Evolutionary conservation across 2,329 filamentous ascomycete genomes (phyloP).

Genomic region (Colletotrichum sp.): DNA sequence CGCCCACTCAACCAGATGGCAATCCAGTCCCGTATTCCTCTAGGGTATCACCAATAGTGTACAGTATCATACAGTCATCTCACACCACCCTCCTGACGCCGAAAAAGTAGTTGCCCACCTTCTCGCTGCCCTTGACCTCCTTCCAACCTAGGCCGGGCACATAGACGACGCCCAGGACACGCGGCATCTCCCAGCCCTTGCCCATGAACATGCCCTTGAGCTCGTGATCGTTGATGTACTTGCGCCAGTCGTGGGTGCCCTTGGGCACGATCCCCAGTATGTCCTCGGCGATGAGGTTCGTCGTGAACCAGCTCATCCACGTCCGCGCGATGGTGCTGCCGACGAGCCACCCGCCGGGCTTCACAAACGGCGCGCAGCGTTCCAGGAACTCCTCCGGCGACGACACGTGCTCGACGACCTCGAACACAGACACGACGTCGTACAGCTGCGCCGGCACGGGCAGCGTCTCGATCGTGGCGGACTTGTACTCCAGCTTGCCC

Average conservation of each 20-base stretch:
- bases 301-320: slow-evolving; percentile 88
- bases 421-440: slow-evolving; percentile 88
- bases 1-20: background rate
- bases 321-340: slow-evolving; percentile 92
- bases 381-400: slow-evolving; percentile 76
- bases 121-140: slow-evolving; percentile 80
- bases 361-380: slow-evolving; percentile 75
- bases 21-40: background rate
- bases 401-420: slow-evolving; percentile 93
- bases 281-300: slow-evolving; percentile 91
- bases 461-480: slow-evolving; percentile 78
- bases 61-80: slow-evolving; percentile 10
- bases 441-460: slow-evolving; percentile 51
- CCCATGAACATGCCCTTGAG: slow-evolving; percentile 61
- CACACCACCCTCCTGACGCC: slow-evolving; percentile 63
- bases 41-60: slow-evolving; percentile 6
- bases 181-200: slow-evolving; percentile 63
- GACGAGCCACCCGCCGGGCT: slow-evolving; percentile 91
- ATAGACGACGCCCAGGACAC: slow-evolving; percentile 84
- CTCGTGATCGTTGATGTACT: slow-evolving; percentile 92
- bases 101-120: slow-evolving; percentile 95
- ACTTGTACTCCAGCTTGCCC: slow-evolving; percentile 72
- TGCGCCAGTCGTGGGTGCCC: slow-evolving; percentile 95
- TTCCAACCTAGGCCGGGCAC: slow-evolving; percentile 91
- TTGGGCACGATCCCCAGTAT: slow-evolving; percentile 84